phyloP scores from a whole-genome alignment of 768 basidiomycete species.

The Mycena vitilis region DNA sequence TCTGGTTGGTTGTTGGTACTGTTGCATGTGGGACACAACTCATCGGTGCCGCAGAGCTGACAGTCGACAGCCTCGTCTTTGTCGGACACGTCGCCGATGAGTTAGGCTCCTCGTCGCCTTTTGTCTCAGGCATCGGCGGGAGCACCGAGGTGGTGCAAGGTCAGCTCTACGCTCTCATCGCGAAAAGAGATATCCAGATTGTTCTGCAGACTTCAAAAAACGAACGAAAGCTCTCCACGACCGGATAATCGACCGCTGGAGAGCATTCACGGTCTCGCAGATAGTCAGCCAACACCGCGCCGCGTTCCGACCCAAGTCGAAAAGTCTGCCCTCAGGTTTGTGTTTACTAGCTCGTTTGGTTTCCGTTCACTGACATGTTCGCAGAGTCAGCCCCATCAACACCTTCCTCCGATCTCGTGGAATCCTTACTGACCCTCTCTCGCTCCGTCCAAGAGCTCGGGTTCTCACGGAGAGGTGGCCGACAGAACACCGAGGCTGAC shows the following conservation, averaged over 20 bases:
- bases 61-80: conserved; percentile 55
- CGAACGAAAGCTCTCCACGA: conserved; percentile 55
- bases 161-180: conserved; percentile 38
- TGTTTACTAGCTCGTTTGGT: not conserved
- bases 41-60: conserved; percentile 35
- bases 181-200: conserved; percentile 3
- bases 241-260: conserved; percentile 66
- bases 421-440: conserved; percentile 66
- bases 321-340: conserved; percentile 42
- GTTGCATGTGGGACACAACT: conserved; percentile 15
- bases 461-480: conserved; percentile 50
- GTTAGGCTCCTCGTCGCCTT: conserved; percentile 55
- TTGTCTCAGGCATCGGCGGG: conserved; percentile 59
- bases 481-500: conserved; percentile 48
- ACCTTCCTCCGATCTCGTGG: conserved; percentile 66
- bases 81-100: conserved; percentile 63
- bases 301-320: conserved; percentile 32
- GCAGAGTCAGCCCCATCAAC: conserved; percentile 42
- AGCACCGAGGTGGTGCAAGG: conserved; percentile 49
- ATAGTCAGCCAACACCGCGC: conserved; percentile 46
- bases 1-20: conserved; percentile 49
- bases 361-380: conserved; percentile 14
- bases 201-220: conserved; percentile 60
- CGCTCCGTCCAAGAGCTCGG: conserved; percentile 68
- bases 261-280: conserved; percentile 52